Conservation (phyloP, 495 filamentous ascomycete genomes). For the Apodospora peruviana region DNA sequence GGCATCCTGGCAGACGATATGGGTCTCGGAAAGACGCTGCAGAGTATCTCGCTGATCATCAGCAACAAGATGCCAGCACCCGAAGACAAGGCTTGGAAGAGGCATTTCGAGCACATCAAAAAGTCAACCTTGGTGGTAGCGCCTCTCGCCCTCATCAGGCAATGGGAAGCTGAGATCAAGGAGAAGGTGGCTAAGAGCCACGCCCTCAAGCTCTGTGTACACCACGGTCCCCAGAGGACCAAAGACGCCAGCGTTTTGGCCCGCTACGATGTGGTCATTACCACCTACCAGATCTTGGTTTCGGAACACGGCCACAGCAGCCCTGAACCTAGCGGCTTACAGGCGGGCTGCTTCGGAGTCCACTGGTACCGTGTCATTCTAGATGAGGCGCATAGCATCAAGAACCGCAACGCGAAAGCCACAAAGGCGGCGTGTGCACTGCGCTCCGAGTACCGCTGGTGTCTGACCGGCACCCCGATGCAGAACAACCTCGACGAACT, state of each 20-base stretch:
- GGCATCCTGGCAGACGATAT: constrained; percentile 87
- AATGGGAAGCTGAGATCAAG: constrained; percentile 92
- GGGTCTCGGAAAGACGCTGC: constrained; percentile 80
- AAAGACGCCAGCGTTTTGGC: constrained; percentile 69
- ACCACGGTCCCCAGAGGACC: constrained; percentile 81
- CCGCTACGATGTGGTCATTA: constrained; percentile 92
- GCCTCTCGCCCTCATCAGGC: constrained; percentile 91
- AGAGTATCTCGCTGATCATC: constrained; percentile 77
- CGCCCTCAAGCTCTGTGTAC: constrained; percentile 71
- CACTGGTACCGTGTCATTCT: constrained; percentile 95
- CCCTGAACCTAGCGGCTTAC: constrained; percentile 39
- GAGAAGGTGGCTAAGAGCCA: constrained; percentile 66
- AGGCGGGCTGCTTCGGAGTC: constrained; percentile 80
- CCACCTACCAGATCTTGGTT: constrained; percentile 89
- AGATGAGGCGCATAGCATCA: constrained; percentile 96
- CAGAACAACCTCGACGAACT: constrained; percentile 98
- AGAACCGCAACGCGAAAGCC: constrained; percentile 92
- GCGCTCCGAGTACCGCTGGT: constrained; percentile 84
- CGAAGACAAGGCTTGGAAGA: constrained; percentile 46
- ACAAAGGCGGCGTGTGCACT: constrained; percentile 83
- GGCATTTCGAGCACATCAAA: constrained; percentile 56
- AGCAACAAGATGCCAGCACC: constrained; percentile 66
- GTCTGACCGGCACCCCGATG: constrained; percentile 90
- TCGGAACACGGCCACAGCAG: constrained; percentile 74
- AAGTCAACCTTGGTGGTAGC: constrained; percentile 87